A percentile compares a stretch with the other conserved stretches of the same genome.
phyloP scores from a whole-genome alignment of 2,329 filamentous ascomycete genomes.

The Verticillium klebahnii region DNA sequence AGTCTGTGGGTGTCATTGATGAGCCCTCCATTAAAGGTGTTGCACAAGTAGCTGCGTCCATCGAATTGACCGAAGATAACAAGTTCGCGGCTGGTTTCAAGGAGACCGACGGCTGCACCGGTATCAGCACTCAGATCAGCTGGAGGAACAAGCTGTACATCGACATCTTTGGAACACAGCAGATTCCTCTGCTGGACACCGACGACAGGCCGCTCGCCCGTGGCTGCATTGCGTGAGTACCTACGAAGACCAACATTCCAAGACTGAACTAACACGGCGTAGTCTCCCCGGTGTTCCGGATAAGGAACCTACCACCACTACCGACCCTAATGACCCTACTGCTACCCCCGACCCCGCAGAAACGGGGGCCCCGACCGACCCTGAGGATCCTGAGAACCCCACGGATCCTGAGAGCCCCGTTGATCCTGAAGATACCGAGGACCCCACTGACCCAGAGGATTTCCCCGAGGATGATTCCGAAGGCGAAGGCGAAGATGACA shows the following conservation, averaged over 20 bases:
- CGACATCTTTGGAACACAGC: constrained; percentile 11
- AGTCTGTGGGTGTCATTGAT: constrained; percentile 17
- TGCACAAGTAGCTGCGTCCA: constrained; percentile 14
- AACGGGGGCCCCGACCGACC: neutral
- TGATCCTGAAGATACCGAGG: neutral
- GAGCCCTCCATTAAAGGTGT: constrained; percentile 21
- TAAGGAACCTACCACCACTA: neutral
- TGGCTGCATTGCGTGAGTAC: constrained; percentile 18
- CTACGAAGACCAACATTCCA: neutral
- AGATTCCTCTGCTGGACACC: constrained; percentile 16
- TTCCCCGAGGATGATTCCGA: neutral
- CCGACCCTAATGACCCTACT: neutral
- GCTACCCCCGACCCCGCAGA: neutral
- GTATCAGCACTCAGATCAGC: constrained; percentile 20
- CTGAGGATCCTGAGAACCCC: neutral
- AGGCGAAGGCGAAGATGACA: neutral
- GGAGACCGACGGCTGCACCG: constrained; percentile 17
- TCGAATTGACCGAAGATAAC: constrained; percentile 5
- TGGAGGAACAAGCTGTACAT: constrained; percentile 21
- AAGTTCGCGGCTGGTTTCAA: constrained; percentile 14
- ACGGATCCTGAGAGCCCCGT: neutral
- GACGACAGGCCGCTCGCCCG: constrained; percentile 13
- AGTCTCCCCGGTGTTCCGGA: neutral
- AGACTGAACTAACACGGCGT: neutral
- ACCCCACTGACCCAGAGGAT: neutral